Percentiles rank a stretch among this genome's conserved stretches.
phyloP scores from a whole-genome alignment of 2,329 filamentous ascomycete genomes.

The Aspergillus aculeatus region DNA sequence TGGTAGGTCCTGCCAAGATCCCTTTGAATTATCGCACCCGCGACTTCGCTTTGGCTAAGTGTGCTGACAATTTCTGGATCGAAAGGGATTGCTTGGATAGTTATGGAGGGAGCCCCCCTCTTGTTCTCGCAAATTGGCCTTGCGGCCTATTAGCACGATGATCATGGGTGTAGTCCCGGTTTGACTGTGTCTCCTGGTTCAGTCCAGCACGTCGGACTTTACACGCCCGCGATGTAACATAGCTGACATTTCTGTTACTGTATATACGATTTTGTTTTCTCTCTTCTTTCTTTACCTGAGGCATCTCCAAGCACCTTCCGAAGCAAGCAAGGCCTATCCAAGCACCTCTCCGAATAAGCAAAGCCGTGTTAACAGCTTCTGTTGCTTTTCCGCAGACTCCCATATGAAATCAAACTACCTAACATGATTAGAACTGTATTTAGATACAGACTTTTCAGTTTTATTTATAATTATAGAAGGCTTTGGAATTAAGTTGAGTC shows the following conservation, averaged over 20 bases:
- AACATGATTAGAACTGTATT: too few relatives aligned
- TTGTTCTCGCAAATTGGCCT: constrained; percentile 59
- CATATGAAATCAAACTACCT: too few relatives aligned
- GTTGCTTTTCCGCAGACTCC: too few relatives aligned
- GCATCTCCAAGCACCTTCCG: too few relatives aligned
- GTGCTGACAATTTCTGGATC: constrained; percentile 2
- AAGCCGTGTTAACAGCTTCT: too few relatives aligned
- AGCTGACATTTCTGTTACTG: neutral
- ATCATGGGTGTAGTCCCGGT: neutral
- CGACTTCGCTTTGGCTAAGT: neutral
- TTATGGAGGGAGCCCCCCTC: constrained; percentile 71
- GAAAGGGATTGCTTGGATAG: constrained; percentile 77
- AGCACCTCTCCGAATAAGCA: too few relatives aligned
- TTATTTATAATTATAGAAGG: too few relatives aligned
- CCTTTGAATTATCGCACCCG: neutral
- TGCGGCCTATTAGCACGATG: neutral
- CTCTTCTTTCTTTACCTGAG: neutral
- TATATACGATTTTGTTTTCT: neutral
- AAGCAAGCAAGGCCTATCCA: too few relatives aligned
- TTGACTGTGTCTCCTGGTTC: neutral
- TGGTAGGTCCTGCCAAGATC: constrained; percentile 58
- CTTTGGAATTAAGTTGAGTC: too few relatives aligned
- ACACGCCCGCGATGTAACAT: constrained; percentile 2
- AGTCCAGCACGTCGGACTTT: constrained; percentile 1
- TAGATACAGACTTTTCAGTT: too few relatives aligned